phyloP scores from a whole-genome alignment of 768 basidiomycete species.

The Mycena amicta region DNA sequence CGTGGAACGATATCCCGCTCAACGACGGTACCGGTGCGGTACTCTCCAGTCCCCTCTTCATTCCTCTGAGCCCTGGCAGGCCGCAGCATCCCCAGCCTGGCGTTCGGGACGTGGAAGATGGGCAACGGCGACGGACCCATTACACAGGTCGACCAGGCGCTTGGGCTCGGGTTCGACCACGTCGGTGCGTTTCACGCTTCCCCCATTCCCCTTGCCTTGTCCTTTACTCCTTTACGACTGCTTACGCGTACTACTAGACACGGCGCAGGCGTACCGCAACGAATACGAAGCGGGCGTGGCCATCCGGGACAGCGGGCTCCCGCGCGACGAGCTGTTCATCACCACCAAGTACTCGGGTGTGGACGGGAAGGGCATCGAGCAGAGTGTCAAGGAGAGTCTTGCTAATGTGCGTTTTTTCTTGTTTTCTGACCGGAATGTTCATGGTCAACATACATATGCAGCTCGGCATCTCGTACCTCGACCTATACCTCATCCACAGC shows the following conservation, averaged over 20 bases:
- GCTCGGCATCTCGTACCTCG: conserved; percentile 63
- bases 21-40: conserved; percentile 3
- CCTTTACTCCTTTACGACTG: neutral
- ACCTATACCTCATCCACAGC: conserved; percentile 71
- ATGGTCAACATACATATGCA: conserved; percentile 28
- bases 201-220: neutral
- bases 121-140: conserved; percentile 2
- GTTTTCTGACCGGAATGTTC: neutral
- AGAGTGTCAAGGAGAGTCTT: conserved; percentile 50
- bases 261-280: conserved; percentile 50
- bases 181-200: neutral
- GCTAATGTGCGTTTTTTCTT: conserved; percentile 42
- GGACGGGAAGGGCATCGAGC: conserved; percentile 30
- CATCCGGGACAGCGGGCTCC: conserved; percentile 49
- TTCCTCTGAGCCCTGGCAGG: neutral
- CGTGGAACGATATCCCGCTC: neutral
- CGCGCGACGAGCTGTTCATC: conserved; percentile 48
- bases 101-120: conserved; percentile 3
- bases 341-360: conserved; percentile 57
- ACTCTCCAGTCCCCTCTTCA: neutral
- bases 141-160: conserved; percentile 4
- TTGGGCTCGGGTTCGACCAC: neutral
- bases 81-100: neutral
- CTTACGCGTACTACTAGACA: conserved; percentile 41
- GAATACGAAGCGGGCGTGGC: conserved; percentile 40